A percentile compares a stretch with the other conserved stretches of the same genome.
Conservation (phyloP, 768 basidiomycete species). For the Suillus sp. region DNA sequence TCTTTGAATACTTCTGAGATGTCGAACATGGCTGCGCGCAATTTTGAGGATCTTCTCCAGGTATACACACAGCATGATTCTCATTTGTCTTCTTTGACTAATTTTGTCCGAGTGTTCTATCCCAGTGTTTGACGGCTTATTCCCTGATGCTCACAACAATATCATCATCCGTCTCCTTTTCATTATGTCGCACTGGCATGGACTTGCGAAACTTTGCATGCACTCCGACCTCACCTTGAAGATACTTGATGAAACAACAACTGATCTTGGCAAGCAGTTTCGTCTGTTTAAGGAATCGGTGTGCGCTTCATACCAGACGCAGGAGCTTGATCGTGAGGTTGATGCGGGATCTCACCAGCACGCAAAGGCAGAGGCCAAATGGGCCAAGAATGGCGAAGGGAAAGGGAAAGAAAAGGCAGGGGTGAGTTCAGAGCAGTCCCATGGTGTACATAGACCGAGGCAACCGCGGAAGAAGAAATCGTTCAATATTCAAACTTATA, state of each 20-base stretch:
- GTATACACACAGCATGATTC: no score
- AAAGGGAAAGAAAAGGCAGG: no score
- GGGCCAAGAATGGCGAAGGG: no score
- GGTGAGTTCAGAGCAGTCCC: no score
- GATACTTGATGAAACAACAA: conserved; percentile 17
- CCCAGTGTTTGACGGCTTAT: conserved; percentile 35
- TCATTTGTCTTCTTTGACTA: background rate
- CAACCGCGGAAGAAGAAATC: no score
- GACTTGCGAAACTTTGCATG: conserved; percentile 30
- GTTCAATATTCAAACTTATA: no score
- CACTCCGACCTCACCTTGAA: conserved; percentile 29
- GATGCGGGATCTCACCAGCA: background rate
- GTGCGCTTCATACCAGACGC: conserved; percentile 24
- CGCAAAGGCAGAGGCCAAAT: no score
- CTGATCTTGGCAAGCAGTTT: conserved; percentile 22
- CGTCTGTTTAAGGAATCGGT: conserved; percentile 25
- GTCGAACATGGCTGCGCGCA: no score
- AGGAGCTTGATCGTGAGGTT: conserved; percentile 18
- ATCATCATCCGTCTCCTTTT: conserved; percentile 24
- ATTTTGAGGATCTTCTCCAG: no score
- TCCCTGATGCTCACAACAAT: conserved; percentile 17
- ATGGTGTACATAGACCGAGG: no score
- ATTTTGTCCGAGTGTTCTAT: conserved; percentile 25
- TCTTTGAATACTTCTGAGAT: no score
- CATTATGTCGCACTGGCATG: conserved; percentile 31